These are phyloP conservation scores for Penicillium sp. DNA, from an alignment of 2,329 filamentous ascomycete species.

Conservation along the genomic window DNA sequence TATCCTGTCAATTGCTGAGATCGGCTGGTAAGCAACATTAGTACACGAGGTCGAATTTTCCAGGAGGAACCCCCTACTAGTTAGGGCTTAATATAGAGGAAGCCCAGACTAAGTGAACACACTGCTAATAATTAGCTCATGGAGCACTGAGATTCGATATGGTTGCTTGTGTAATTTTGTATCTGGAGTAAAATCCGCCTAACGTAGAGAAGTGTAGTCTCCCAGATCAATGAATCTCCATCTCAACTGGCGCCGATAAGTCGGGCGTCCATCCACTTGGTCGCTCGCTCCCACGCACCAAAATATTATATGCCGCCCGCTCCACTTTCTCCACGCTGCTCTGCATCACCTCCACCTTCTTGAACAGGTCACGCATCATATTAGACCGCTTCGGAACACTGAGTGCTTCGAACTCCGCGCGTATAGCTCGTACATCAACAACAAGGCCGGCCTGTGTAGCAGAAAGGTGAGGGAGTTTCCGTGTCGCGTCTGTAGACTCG, in stretches of 20 bases:
- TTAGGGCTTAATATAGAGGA: too few species aligned
- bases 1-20: too few species aligned
- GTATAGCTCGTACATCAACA: constrained; percentile 75
- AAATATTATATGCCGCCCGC: constrained; percentile 80
- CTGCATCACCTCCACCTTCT: constrained; percentile 84
- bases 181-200: too few species aligned
- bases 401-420: constrained; percentile 73
- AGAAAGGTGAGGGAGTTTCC: constrained; percentile 20
- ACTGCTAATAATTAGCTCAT: too few species aligned
- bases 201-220: too few species aligned
- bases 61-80: too few species aligned
- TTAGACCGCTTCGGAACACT: constrained; percentile 54
- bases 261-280: constrained; percentile 93
- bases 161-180: neutral
- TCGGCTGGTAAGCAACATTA: too few species aligned
- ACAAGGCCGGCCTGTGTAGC: constrained; percentile 64
- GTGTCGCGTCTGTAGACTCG: neutral
- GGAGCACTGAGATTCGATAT: neutral
- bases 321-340: constrained; percentile 93
- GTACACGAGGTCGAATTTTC: too few species aligned
- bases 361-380: constrained; percentile 63
- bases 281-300: constrained; percentile 81
- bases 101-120: too few species aligned
- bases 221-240: constrained; percentile 38
- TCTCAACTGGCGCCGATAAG: constrained; percentile 48